These are phyloP conservation scores for Cutaneotrichosporon sp. DNA, from an alignment of 1,284 basidiomycete species.

Conservation along the genomic window DNA sequence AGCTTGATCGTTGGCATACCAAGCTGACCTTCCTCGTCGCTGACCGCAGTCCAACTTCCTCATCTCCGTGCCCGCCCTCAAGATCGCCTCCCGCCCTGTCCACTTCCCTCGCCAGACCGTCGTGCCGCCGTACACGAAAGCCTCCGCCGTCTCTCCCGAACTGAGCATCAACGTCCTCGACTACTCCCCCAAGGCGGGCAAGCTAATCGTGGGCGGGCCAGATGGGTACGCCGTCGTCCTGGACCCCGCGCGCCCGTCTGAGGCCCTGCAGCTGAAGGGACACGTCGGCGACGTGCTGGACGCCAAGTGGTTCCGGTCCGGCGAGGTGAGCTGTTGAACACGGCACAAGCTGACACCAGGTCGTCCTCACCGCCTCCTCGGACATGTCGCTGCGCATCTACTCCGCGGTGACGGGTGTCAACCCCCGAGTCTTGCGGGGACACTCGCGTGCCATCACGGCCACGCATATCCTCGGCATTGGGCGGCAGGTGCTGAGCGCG, in stretches of 20 bases:
- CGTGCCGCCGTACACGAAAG: conserved; percentile 41
- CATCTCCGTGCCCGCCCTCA: conserved; percentile 35
- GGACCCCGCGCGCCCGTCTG: conserved; percentile 17
- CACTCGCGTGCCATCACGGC: conserved; percentile 64
- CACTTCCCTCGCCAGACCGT: conserved; percentile 47
- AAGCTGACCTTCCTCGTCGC: too few species aligned
- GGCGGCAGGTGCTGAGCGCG: conserved; percentile 63
- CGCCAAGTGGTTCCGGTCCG: conserved; percentile 50
- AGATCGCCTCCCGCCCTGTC: conserved; percentile 28
- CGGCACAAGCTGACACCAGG: conserved; percentile 35
- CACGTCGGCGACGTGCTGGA: conserved; percentile 55
- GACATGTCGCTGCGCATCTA: conserved; percentile 55
- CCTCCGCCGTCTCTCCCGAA: conserved; percentile 29
- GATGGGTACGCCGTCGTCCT: conserved; percentile 52
- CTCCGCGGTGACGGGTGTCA: conserved; percentile 45
- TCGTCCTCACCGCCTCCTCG: conserved; percentile 52
- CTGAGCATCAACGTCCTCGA: conserved; percentile 49
- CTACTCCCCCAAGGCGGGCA: conserved; percentile 36
- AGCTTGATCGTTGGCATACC: too few species aligned
- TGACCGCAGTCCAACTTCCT: conserved; percentile 38
- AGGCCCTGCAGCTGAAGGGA: conserved; percentile 40
- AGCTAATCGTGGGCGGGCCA: conserved; percentile 50
- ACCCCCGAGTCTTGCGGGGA: conserved; percentile 64
- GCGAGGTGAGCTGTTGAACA: conserved; percentile 32
- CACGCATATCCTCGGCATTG: conserved; percentile 64